Evolutionary conservation across 1,284 basidiomycete species (phyloP).

Genomic region (Testicularia cyperi): DNA sequence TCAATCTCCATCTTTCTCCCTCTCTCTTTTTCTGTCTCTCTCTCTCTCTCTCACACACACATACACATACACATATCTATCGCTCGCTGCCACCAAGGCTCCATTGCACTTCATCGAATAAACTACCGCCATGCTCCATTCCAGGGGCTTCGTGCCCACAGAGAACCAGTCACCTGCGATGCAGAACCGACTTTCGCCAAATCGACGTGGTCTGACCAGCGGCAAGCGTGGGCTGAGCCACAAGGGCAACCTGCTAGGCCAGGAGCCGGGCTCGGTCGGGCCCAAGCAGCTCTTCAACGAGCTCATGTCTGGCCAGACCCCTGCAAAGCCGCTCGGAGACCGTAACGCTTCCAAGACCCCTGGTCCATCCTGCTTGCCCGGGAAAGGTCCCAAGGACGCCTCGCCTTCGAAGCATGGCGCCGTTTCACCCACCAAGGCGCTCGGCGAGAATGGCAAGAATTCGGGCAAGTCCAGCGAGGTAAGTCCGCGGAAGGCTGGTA

Average conservation of each 20-base stretch:
- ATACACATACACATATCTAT: too few species aligned
- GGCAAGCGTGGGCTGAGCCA: conserved; percentile 20
- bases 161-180: conserved; percentile 38
- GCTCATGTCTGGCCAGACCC: conserved; percentile 13
- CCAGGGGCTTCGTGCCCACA: conserved; percentile 29
- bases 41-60: too few species aligned
- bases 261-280: conserved; percentile 5
- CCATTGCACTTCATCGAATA: too few species aligned
- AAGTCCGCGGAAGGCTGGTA: conserved; percentile 26
- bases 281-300: conserved; percentile 40
- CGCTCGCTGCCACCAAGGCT: too few species aligned
- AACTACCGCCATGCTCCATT: conserved; percentile 28
- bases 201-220: conserved; percentile 32
- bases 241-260: conserved; percentile 18
- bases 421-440: conserved; percentile 1
- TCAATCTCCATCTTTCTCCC: too few species aligned
- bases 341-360: conserved; percentile 27
- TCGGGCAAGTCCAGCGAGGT: conserved; percentile 12
- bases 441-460: neutral
- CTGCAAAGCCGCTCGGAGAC: conserved; percentile 27
- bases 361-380: conserved; percentile 12
- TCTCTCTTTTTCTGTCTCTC: too few species aligned
- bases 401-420: conserved; percentile 3
- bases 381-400: neutral
- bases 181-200: conserved; percentile 27